Base-by-base conservation (phyloP, 2,329 filamentous ascomycete species). In the Aspergillus puulaauensis region DNA sequence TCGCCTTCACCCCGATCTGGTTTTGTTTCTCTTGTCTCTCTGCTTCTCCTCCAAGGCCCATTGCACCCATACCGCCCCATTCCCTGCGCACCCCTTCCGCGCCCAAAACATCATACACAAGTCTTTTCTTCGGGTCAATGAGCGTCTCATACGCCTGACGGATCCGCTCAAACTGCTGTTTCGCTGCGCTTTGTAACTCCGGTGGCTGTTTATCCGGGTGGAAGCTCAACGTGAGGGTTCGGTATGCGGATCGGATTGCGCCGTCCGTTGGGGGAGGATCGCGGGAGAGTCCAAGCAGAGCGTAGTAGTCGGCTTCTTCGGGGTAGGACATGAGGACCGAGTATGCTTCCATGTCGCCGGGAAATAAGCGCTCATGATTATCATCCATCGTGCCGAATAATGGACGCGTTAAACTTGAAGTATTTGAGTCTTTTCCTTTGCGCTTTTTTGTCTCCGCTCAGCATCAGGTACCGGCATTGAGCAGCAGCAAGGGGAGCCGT, bases 121-220 rank as follows among this genome's bases (percentile, higher is more conserved):
- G 63, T 44, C 77, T 68, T 60, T 78, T 79, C 56, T 72, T 63
- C 11, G 72, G 69, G 57, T 79, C 75, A 21, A 74, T 67, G 6
- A 79, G 69, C 5, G 73, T 73, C 56, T 76, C 73, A 55, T 79
- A 78, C 17, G 77, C 77, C n/a, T 70, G 68, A 19, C 70, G 69
- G 54, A 79, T 75, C 35, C 64, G 68, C 43, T 63, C 67, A 56
- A 77, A 79, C n/a, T 78, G 71, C 9, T 58, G 63, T 57, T 70
- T 62, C 7, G 77, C 76, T 0, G 70, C 68, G 17, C 75, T 70
- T 40, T 68, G 73, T 35, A 74, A 63, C 41, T 76, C 68, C 39
- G 68, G 50, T 4, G 76, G 76, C 54, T 79, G 77, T 60, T 78
- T 78, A 62, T 79, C 77, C 17, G 77, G 77, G 51, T 79, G 77